These are phyloP conservation scores for Ettlia oleoabundans DNA, from an alignment of 139 green algal species.

Conservation along the genomic window DNA sequence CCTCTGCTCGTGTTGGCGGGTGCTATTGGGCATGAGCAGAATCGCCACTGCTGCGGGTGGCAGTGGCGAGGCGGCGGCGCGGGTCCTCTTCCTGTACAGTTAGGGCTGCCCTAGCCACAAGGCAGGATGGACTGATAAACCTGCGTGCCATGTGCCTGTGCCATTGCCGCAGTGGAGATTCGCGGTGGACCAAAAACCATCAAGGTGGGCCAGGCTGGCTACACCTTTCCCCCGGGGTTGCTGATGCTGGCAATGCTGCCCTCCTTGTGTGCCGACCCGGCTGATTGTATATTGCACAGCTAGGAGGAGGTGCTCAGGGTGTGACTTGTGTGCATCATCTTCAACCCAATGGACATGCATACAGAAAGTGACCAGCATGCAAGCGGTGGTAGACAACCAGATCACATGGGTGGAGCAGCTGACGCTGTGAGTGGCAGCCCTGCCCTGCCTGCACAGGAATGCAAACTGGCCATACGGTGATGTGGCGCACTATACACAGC, in stretches of 20 bases:
- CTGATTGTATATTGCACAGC: not conserved
- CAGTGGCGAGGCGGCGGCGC: too few relatives aligned
- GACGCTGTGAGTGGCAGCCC: slow-evolving; percentile 52
- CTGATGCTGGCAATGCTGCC: too few relatives aligned
- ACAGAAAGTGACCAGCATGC: slow-evolving; percentile 63
- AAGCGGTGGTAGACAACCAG: slow-evolving; percentile 46
- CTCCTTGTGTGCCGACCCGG: not conserved
- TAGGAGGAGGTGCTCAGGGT: not conserved
- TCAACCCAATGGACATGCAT: not conserved
- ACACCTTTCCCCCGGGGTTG: too few relatives aligned
- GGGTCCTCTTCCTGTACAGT: too few relatives aligned
- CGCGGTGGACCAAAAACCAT: slow-evolving; percentile 69
- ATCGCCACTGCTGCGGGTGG: not conserved
- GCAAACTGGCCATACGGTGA: not conserved
- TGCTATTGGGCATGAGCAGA: too few relatives aligned
- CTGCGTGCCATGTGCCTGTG: not conserved
- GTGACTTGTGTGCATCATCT: not conserved
- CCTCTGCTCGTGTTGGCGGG: too few relatives aligned
- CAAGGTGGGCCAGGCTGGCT: slow-evolving; percentile 63
- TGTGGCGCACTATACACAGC: too few relatives aligned
- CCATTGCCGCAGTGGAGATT: slow-evolving; percentile 76
- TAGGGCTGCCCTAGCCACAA: too few relatives aligned
- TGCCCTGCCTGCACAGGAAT: not conserved
- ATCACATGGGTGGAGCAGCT: slow-evolving; percentile 76
- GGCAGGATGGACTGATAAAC: too few relatives aligned